Base-by-base conservation (phyloP, 257 asterid species). In the Solanum pimpinellifolium region DNA sequence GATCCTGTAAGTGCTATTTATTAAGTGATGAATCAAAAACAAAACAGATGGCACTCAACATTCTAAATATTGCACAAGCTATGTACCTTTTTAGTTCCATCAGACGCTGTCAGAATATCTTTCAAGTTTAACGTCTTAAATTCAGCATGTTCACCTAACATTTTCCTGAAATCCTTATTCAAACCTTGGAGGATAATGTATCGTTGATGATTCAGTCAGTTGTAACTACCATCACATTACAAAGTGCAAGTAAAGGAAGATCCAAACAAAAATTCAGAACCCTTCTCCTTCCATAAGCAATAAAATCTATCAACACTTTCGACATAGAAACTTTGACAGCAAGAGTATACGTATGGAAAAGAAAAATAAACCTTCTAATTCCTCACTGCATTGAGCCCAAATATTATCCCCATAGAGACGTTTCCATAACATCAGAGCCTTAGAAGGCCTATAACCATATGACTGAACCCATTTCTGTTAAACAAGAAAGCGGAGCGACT, bases 341-440 rank as follows among this genome's bases (percentile, higher is more conserved):
- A 77, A 47, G 18, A 46, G 11, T 47, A 80, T 9, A 29, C 47
- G 68, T 5, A 18, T 15, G 11, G 85, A n/a, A 29, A 80, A 46
- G 68, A 39, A 80, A 80, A 42, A 76, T 86, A 11, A 66, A 95
- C 99, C 98, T 95, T 95, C 92, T 66, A 95, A 87, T 87, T 96
- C 98, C 82, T 94, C 98, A 47, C 29, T 21, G 89, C 89, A 77
- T 27, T 88, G 91, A 85, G 98, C 99, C 99, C 98, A 96, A 39
- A 91, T 89, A 88, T 94, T 93, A 87, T 95, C 88, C 66, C 97
- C 93, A 68, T 96, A 96, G 10, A 96, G 92, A 88, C 96, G 94
- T 90, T 94, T 97, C 99, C 99, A 96, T 80, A 97, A 77, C 99
- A 97, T 97, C 93, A 97, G 75, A 81, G 99, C 99, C 92, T 97